phyloP scores from a whole-genome alignment of 2,329 filamentous ascomycete genomes.

The Exophiala mesophila region DNA sequence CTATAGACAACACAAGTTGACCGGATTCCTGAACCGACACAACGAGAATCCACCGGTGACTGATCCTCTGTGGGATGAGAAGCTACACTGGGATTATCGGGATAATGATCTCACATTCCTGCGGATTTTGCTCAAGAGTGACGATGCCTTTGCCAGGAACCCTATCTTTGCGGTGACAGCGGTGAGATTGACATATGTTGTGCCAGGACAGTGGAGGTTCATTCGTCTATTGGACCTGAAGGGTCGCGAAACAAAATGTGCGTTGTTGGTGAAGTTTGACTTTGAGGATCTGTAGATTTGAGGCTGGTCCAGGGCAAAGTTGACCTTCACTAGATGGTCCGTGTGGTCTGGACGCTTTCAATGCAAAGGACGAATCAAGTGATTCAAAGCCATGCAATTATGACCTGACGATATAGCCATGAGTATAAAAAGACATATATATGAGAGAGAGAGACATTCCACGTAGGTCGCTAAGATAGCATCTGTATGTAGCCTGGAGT shows the following conservation, averaged over 20 bases:
- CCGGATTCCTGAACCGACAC: conserved; percentile 12
- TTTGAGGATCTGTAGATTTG: conserved; percentile 17
- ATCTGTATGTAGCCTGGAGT: no score
- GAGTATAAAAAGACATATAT: no score
- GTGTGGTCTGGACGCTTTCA: no score
- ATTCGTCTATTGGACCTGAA: conserved; percentile 22
- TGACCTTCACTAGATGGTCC: no score
- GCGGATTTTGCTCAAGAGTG: conserved; percentile 25
- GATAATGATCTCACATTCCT: conserved; percentile 26
- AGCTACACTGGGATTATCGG: conserved; percentile 24
- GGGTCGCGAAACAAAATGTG: conserved; percentile 19
- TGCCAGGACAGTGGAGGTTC: conserved; percentile 20
- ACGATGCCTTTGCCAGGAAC: conserved; percentile 24
- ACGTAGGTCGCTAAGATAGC: no score
- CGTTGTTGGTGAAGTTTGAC: conserved; percentile 23
- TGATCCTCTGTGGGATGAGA: conserved; percentile 26
- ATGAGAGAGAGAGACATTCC: no score
- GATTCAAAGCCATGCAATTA: no score
- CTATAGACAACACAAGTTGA: conserved; percentile 26
- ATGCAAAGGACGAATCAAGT: no score
- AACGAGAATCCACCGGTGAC: conserved; percentile 17
- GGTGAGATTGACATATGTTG: conserved; percentile 23
- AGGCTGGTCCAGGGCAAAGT: no score
- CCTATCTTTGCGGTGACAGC: conserved; percentile 23
- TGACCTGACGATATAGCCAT: no score